Evolutionary conservation across 2,329 filamentous ascomycete genomes (phyloP).

Genomic region (Aaosphaeria arxii): DNA sequence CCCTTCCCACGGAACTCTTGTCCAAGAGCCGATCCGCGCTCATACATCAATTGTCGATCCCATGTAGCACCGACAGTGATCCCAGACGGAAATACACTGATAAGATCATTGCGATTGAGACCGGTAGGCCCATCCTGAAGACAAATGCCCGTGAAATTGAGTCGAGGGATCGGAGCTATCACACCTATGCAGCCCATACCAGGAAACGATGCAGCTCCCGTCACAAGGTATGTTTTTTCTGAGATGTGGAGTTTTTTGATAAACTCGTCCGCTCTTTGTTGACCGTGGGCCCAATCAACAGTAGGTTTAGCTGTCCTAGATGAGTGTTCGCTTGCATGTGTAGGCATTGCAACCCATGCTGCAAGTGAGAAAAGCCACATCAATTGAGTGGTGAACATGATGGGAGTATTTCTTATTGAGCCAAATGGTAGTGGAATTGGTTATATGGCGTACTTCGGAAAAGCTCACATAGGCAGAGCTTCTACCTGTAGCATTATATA

Average conservation of each 20-base stretch:
- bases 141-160: slow-evolving; percentile 41
- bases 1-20: slow-evolving; percentile 32
- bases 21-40: slow-evolving; percentile 32
- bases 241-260: not conserved
- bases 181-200: slow-evolving; percentile 26
- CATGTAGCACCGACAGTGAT: slow-evolving; percentile 40
- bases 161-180: slow-evolving; percentile 32
- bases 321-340: too few species aligned
- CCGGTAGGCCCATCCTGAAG: slow-evolving; percentile 39
- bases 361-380: too few species aligned
- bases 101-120: slow-evolving; percentile 24
- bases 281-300: not conserved
- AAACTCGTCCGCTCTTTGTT: not conserved
- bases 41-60: slow-evolving; percentile 34
- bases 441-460: too few species aligned
- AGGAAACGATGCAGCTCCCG: not conserved
- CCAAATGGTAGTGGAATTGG: too few species aligned
- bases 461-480: too few species aligned
- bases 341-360: too few species aligned
- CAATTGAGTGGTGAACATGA: too few species aligned
- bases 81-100: slow-evolving; percentile 37
- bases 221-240: not conserved
- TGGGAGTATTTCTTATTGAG: too few species aligned
- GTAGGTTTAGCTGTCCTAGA: too few species aligned
- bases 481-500: too few species aligned